Conservation (phyloP, 139 green algal genomes). For the Marvania coccoides region DNA sequence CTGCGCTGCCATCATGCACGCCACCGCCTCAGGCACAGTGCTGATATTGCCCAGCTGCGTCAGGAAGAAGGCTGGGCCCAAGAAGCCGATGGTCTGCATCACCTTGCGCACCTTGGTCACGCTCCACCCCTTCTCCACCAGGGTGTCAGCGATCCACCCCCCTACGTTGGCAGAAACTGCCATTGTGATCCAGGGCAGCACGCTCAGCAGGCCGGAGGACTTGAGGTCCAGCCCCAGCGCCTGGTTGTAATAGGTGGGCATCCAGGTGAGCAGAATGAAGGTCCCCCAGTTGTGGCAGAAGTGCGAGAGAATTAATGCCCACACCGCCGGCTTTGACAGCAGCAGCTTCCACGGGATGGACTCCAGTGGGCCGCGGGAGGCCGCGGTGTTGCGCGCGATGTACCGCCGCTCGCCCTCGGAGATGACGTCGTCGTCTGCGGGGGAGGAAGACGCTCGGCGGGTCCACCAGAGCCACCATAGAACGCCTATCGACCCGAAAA, state of each 20-base stretch:
- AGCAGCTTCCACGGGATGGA: conserved; percentile 86
- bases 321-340: conserved; percentile 78
- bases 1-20: conserved; percentile 87
- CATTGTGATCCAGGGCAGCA: conserved; percentile 97
- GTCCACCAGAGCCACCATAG: conserved; percentile 45
- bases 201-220: conserved; percentile 69
- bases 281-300: conserved; percentile 99
- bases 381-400: conserved; percentile 11
- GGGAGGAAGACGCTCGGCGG: conserved; percentile 40
- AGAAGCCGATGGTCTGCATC: conserved; percentile 92
- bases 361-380: not conserved
- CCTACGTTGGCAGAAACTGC: conserved; percentile 76
- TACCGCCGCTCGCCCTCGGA: not conserved
- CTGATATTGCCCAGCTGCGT: conserved; percentile 65
- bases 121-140: conserved; percentile 55
- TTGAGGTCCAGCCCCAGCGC: conserved; percentile 86
- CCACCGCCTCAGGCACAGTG: conserved; percentile 58
- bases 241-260: conserved; percentile 97
- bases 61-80: conserved; percentile 92
- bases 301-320: conserved; percentile 91
- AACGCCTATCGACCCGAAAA: conserved; percentile 82
- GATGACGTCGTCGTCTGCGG: conserved; percentile 52
- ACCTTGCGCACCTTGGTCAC: conserved; percentile 86
- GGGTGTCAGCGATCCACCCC: conserved; percentile 83
- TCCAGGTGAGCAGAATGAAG: conserved; percentile 99